These are phyloP conservation scores for Setaria italica DNA, from an alignment of 202 grass and related monocot species.

Conservation along the genomic window DNA sequence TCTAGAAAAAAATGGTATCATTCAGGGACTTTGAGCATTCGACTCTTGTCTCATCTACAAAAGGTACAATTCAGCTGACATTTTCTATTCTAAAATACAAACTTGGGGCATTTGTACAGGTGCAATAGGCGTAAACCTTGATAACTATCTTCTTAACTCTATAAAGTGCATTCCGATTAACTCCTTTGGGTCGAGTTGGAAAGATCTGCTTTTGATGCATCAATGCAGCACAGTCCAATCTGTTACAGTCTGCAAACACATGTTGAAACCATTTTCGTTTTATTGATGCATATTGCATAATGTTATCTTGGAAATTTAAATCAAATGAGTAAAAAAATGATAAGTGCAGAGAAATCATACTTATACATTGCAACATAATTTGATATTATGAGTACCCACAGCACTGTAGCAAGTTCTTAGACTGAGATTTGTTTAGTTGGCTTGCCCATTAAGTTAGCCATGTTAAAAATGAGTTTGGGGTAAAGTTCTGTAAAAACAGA, in stretches of 20 bases:
- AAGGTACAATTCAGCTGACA: slow-evolving; percentile 1
- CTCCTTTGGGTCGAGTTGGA: background rate
- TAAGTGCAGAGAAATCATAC: background rate
- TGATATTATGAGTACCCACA: background rate
- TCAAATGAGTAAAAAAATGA: background rate
- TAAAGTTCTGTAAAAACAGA: background rate
- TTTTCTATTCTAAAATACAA: slow-evolving; percentile 45
- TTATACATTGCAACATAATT: background rate
- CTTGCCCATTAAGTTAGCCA: background rate
- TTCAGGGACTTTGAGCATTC: slow-evolving; percentile 32
- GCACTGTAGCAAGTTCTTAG: background rate
- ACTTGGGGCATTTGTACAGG: slow-evolving; percentile 22
- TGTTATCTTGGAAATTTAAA: background rate
- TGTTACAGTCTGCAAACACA: slow-evolving; percentile 24
- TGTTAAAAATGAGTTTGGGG: background rate
- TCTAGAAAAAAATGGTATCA: background rate
- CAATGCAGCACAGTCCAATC: background rate
- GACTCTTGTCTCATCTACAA: slow-evolving; percentile 16
- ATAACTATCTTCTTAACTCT: slow-evolving; percentile 29
- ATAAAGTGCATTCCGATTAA: background rate
- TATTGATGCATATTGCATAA: background rate
- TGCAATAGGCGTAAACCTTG: slow-evolving; percentile 20
- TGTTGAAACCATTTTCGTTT: slow-evolving; percentile 4
- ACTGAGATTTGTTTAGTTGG: background rate
- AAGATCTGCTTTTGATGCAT: slow-evolving; percentile 21